Percentiles rank a stretch among this genome's conserved stretches.
Conservation (phyloP, 1,284 basidiomycete genomes). For the Sanghuangporus weigelae region DNA sequence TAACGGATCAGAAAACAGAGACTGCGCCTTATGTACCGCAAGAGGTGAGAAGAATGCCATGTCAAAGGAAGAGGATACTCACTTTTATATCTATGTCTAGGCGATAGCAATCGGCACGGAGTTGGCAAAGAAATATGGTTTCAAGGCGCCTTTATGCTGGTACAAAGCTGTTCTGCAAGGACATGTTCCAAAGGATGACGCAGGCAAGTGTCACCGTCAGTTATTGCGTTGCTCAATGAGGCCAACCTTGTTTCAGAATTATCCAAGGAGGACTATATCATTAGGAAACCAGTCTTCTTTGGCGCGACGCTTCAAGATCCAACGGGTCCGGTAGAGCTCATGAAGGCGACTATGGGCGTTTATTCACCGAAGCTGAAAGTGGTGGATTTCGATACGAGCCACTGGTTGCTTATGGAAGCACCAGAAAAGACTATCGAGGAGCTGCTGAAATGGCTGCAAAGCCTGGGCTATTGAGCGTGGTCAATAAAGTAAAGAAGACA, state of each 20-base stretch:
- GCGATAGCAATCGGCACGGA: background rate
- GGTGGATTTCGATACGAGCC: constrained; percentile 27
- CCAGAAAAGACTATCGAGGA: constrained; percentile 25
- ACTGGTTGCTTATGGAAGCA: constrained; percentile 29
- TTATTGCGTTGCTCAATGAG: background rate
- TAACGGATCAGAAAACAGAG: constrained; percentile 16
- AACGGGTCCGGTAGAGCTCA: constrained; percentile 12
- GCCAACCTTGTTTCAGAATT: constrained; percentile 6
- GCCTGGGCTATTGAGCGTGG: background rate
- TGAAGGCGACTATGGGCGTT: constrained; percentile 2
- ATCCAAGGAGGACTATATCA: constrained; percentile 13
- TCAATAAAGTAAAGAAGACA: background rate
- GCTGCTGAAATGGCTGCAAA: constrained; percentile 7
- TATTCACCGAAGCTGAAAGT: constrained; percentile 18
- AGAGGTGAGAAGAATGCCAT: constrained; percentile 18
- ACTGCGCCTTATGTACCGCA: constrained; percentile 20
- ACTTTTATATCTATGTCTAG: constrained; percentile 4
- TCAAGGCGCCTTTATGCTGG: constrained; percentile 22
- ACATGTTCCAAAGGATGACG: constrained; percentile 24
- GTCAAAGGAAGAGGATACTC: constrained; percentile 21
- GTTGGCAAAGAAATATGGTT: constrained; percentile 2
- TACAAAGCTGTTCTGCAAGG: constrained; percentile 25
- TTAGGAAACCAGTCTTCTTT: constrained; percentile 22
- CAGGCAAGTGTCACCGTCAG: constrained; percentile 18
- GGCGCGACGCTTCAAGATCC: constrained; percentile 17